phyloP scores from a whole-genome alignment of 352 stramenopile species.

The Peronosclerospora sorghi region DNA sequence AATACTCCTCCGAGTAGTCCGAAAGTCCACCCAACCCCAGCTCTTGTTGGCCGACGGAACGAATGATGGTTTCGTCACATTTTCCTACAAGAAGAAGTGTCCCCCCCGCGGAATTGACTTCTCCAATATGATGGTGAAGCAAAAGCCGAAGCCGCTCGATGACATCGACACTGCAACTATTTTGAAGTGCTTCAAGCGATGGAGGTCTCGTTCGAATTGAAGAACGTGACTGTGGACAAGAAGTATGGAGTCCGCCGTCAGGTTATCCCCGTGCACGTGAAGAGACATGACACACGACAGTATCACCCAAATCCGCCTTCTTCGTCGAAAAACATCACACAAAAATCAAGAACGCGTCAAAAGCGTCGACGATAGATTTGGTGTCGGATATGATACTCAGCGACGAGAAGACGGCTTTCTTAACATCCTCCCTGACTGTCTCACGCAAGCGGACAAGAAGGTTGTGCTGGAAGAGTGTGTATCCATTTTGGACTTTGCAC shows the following conservation, averaged over 20 bases:
- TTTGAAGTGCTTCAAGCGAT: not conserved
- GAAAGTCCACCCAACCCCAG: not conserved
- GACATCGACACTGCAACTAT: not conserved
- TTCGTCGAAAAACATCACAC: not conserved
- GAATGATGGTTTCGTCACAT: not conserved
- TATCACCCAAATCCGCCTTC: not conserved
- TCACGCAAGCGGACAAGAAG: not conserved
- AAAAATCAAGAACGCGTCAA: too few relatives aligned
- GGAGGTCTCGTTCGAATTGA: not conserved
- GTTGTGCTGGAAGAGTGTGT: too few relatives aligned
- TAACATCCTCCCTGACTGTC: not conserved
- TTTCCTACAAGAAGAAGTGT: not conserved
- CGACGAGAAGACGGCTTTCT: not conserved
- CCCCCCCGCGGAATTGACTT: not conserved
- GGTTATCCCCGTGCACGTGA: not conserved
- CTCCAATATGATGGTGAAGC: too few relatives aligned
- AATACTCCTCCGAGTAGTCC: not conserved
- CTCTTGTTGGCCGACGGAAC: not conserved
- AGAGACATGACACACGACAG: not conserved
- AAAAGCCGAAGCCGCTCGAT: not conserved
- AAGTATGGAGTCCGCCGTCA: not conserved
- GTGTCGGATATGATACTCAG: too few relatives aligned
- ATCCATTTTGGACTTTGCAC: too few relatives aligned
- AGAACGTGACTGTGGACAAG: not conserved
- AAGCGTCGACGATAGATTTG: too few relatives aligned